Evolutionary conservation across 164 flowering plant genomes (phyloP).

Genomic region (Paratinospora sagittata): DNA sequence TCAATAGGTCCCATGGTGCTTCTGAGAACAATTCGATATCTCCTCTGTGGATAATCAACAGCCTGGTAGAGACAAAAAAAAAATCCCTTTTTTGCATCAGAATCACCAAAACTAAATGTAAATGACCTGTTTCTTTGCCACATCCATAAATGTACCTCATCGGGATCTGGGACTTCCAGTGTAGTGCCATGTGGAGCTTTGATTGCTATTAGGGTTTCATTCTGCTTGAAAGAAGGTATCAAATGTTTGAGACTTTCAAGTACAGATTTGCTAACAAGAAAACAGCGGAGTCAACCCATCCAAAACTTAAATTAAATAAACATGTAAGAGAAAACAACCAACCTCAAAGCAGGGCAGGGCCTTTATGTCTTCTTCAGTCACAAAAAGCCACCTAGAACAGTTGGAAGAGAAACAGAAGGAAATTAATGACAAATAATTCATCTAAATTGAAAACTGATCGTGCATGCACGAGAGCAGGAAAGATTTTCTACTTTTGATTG

Average conservation of each 20-base stretch:
- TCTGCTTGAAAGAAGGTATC: slow-evolving; percentile 36
- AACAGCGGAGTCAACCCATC: background rate
- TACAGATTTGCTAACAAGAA: background rate
- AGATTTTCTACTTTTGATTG: slow-evolving; percentile 55
- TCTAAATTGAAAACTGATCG: background rate
- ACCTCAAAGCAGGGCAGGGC: slow-evolving; percentile 90
- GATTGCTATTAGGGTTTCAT: slow-evolving; percentile 86
- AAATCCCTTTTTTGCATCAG: background rate
- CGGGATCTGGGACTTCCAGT: slow-evolving; percentile 96
- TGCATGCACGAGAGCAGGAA: background rate
- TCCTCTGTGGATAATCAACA: slow-evolving; percentile 85
- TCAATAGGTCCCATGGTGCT: slow-evolving; percentile 99
- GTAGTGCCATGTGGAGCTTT: slow-evolving; percentile 99
- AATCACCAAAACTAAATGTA: slow-evolving; percentile 1
- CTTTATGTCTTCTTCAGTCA: slow-evolving; percentile 93
- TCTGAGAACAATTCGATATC: slow-evolving; percentile 86
- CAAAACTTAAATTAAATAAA: background rate
- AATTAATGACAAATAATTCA: background rate
- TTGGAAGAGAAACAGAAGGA: slow-evolving; percentile 1
- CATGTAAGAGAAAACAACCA: slow-evolving; percentile 8
- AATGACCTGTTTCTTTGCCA: background rate
- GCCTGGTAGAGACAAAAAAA: slow-evolving; percentile 39
- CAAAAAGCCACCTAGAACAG: slow-evolving; percentile 77
- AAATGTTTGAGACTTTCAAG: background rate
- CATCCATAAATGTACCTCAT: slow-evolving; percentile 52